Evolutionary conservation across 2,329 filamentous ascomycete species (phyloP), one percentile per base, ranked within the genome.

Genomic region (Scedosporium boydii): DNA sequence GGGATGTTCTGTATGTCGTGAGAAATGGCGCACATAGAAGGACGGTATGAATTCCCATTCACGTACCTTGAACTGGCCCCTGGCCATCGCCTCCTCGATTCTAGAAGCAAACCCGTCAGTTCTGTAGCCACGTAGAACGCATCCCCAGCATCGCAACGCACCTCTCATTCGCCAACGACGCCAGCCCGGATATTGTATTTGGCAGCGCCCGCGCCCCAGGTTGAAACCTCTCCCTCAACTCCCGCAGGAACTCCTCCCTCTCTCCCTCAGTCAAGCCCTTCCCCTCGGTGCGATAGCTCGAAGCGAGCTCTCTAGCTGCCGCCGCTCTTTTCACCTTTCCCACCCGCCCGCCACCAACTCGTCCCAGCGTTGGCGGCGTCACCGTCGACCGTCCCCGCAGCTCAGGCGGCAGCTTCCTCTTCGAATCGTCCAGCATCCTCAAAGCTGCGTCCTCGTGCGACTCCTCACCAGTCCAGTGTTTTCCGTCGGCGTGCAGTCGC

Each of bases 21-120:
- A 59, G 53, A 26, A 26, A 7, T 3, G 26, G 12, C n/a, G 44
- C 9, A 3, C 16, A 12, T 60, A 10, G 27, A n/a, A n/a, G 34
- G 34, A 12, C 34, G 34, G 12, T 14, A 10, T 12, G 34, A 38
- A 38, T 12, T 12, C 10, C 10, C 12, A 12, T 38, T 12, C 34
- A 38, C 61, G 4, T 7, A 63, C 61, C 57, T 82, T 80, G 76
- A 99, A 98, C 71, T 96, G 90, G 0, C 95, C 95, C 38, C 92
- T 80, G 1, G 91, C 89, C 69, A 98, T 97, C 5, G 95, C 95
- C 70, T 97, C 88, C 72, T 97, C 93, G 64, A 99, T 98, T 23
- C 88, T 63, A 59, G 10, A 38, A 7, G 21, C 6, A 29, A 55
- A 53, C 60, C 44, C 27, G 29, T 63, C 44, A 63, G 61, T 34